Conservation (phyloP, 2,329 filamentous ascomycete species). For the Pseudopyricularia cyperi region DNA sequence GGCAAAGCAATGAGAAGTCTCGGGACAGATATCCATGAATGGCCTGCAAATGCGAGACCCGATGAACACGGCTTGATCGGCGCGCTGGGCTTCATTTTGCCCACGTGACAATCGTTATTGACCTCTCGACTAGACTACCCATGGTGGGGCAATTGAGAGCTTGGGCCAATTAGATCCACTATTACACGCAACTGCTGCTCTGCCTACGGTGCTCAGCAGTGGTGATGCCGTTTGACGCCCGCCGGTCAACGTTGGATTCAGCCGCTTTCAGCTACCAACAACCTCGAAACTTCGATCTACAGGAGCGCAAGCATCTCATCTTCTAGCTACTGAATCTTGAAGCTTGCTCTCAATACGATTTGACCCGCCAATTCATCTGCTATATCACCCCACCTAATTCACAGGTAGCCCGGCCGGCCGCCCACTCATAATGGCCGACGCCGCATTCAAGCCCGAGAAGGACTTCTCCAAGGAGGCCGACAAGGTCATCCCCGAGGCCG, state of each 20-base stretch:
- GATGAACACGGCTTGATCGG: too few species aligned
- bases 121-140: not conserved
- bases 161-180: not conserved
- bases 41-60: too few species aligned
- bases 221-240: not conserved
- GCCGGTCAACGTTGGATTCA: not conserved
- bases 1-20: too few species aligned
- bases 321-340: not conserved
- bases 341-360: not conserved
- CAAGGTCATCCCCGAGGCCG: constrained; percentile 77
- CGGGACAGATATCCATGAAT: too few species aligned
- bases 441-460: constrained; percentile 85
- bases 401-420: not conserved
- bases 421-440: constrained; percentile 59
- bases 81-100: not conserved
- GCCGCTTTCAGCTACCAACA: not conserved
- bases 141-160: not conserved
- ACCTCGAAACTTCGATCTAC: not conserved
- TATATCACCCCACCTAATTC: not conserved
- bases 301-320: not conserved
- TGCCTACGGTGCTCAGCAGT: not conserved
- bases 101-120: not conserved
- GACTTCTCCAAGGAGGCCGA: constrained; percentile 97
- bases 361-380: not conserved
- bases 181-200: not conserved